A percentile compares a stretch with the other conserved stretches of the same genome.
Conservation (phyloP, 352 stramenopile species). For the Phytopythium montanum region DNA sequence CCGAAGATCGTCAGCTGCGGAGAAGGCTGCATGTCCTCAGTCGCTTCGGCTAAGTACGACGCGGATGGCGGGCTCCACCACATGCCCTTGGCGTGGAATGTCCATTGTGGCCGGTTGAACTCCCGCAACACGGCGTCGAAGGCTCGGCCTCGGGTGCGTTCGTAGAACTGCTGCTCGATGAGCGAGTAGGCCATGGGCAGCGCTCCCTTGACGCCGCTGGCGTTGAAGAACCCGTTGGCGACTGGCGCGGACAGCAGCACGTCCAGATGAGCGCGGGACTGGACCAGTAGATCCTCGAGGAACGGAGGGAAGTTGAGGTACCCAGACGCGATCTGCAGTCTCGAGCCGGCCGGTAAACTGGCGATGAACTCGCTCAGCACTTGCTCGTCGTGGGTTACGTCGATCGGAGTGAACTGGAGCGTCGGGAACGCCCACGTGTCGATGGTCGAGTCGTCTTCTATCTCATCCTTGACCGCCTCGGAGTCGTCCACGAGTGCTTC, state of each 20-base stretch:
- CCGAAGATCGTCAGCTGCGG: slow-evolving; percentile 59
- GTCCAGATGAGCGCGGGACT: slow-evolving; percentile 41
- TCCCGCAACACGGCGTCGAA: slow-evolving; percentile 55
- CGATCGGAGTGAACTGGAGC: slow-evolving; percentile 66
- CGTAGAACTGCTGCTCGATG: slow-evolving; percentile 80
- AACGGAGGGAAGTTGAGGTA: slow-evolving; percentile 82
- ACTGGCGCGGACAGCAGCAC: slow-evolving; percentile 61
- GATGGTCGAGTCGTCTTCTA: slow-evolving; percentile 10
- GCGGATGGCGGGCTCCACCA: slow-evolving; percentile 47
- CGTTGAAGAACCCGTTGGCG: slow-evolving; percentile 75
- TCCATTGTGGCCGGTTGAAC: slow-evolving; percentile 65
- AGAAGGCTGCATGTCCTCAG: slow-evolving; percentile 22
- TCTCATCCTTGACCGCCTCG: not conserved
- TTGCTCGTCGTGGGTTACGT: slow-evolving; percentile 51
- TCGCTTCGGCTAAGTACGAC: slow-evolving; percentile 1
- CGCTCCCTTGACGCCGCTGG: slow-evolving; percentile 62
- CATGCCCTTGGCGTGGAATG: slow-evolving; percentile 86
- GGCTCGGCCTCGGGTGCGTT: slow-evolving; percentile 31
- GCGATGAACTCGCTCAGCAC: slow-evolving; percentile 46
- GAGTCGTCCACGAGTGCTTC: slow-evolving; percentile 31
- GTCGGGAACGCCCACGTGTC: slow-evolving; percentile 75
- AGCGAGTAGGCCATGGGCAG: slow-evolving; percentile 80
- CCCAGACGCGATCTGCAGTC: slow-evolving; percentile 65
- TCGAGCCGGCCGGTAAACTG: slow-evolving; percentile 35
- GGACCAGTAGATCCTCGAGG: slow-evolving; percentile 45